phyloP scores from a whole-genome alignment of 1,284 basidiomycete genomes.

The Cutaneotrichosporon spelunceum region DNA sequence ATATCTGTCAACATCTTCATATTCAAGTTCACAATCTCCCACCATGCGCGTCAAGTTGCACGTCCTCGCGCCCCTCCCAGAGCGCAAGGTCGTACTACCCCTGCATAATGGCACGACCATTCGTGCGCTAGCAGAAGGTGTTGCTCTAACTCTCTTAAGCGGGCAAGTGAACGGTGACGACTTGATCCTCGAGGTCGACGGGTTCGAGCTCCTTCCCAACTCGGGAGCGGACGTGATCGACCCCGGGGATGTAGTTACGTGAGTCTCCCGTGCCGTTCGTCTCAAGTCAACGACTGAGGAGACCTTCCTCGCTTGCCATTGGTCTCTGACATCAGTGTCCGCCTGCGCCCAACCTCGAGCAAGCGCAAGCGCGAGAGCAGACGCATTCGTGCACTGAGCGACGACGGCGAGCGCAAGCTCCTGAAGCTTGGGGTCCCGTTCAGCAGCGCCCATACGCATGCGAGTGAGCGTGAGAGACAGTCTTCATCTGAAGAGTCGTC shows the following conservation, averaged over 20 bases:
- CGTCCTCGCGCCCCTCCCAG: constrained; percentile 34
- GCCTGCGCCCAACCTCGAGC: constrained; percentile 27
- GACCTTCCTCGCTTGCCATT: background rate
- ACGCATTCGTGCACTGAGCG: background rate
- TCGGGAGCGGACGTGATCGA: constrained; percentile 38
- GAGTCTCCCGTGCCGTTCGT: too few relatives aligned
- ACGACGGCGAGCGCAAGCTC: background rate
- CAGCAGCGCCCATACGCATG: background rate
- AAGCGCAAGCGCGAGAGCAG: constrained; percentile 9
- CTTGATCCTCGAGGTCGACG: constrained; percentile 47
- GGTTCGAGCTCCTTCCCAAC: constrained; percentile 47
- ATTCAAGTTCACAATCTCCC: background rate
- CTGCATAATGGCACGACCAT: background rate
- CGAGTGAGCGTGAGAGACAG: too few relatives aligned
- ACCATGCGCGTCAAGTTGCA: constrained; percentile 40
- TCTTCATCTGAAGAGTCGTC: background rate
- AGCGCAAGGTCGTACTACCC: constrained; percentile 32
- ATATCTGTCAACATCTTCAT: background rate
- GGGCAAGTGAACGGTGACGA: background rate
- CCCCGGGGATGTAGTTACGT: constrained; percentile 44
- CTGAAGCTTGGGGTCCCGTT: background rate
- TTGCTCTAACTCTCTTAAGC: background rate
- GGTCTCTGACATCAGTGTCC: constrained; percentile 22
- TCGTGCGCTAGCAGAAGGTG: constrained; percentile 8
- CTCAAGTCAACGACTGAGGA: too few relatives aligned